Evolutionary conservation across 148 eudicot species (phyloP).

Genomic region (Dysphania ambrosioides): DNA sequence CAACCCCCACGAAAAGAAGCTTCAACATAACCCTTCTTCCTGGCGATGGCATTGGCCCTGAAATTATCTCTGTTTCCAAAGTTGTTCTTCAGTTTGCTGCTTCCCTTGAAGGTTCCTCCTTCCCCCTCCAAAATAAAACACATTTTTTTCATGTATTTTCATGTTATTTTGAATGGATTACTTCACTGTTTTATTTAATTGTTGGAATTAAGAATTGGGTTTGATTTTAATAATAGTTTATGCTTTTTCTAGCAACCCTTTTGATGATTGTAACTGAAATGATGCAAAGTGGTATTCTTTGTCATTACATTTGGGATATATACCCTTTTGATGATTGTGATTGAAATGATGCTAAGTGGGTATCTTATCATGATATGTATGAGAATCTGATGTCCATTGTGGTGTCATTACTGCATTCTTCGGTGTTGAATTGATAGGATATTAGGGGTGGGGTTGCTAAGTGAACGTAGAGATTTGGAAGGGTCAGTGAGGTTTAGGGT

Average conservation of each 20-base stretch:
- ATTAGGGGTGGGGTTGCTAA: not conserved
- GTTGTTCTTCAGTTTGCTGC: slow-evolving; percentile 62
- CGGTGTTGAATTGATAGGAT: not conserved
- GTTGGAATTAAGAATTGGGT: not conserved
- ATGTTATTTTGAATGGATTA: not conserved
- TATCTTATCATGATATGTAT: too few species aligned
- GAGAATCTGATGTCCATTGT: not conserved
- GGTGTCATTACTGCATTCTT: not conserved
- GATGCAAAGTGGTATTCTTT: not conserved
- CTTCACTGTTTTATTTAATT: not conserved
- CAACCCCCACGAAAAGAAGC: slow-evolving; percentile 36
- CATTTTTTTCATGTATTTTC: not conserved
- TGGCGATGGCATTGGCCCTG: slow-evolving; percentile 97
- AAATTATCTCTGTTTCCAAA: slow-evolving; percentile 77
- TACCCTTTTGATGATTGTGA: too few species aligned
- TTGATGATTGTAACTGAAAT: not conserved
- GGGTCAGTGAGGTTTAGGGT: not conserved
- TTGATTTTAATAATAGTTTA: not conserved
- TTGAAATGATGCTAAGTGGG: too few species aligned
- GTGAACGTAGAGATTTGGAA: not conserved
- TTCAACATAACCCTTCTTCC: slow-evolving; percentile 85
- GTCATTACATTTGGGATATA: not conserved
- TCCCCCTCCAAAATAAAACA: too few species aligned
- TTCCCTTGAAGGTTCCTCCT: slow-evolving; percentile 70
- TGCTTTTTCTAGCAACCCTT: not conserved